Conservation (phyloP, 202 grass and related monocot species). For the Dendrocalamus latiflorus region DNA sequence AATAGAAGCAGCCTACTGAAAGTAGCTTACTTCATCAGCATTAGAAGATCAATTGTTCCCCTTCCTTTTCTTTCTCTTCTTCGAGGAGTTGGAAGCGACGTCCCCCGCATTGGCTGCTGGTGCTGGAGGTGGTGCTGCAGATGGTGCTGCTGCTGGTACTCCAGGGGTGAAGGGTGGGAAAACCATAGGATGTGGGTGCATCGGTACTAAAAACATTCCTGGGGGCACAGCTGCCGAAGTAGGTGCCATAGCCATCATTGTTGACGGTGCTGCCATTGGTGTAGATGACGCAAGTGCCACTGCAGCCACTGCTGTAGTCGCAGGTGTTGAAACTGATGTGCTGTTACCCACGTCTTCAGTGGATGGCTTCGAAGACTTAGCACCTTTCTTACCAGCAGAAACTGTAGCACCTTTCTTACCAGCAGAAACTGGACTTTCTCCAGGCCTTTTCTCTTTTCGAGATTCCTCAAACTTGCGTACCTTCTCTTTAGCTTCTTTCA, state of each 20-base stretch:
- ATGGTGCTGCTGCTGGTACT: conserved; percentile 39
- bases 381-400: conserved; percentile 45
- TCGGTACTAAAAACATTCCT: conserved; percentile 70
- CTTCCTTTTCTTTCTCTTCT: conserved; percentile 69
- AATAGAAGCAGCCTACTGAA: not conserved
- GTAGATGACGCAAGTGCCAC: conserved; percentile 24
- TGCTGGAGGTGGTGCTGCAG: conserved; percentile 14
- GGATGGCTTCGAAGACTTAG: conserved; percentile 21
- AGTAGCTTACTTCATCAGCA: conserved; percentile 28
- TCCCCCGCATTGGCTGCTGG: conserved; percentile 10
- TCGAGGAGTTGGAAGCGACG: conserved; percentile 31
- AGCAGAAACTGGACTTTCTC: conserved; percentile 39
- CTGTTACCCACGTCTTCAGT: conserved; percentile 18
- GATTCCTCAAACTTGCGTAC: conserved; percentile 72
- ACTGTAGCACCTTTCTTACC: conserved; percentile 43
- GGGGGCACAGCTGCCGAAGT: conserved; percentile 26
- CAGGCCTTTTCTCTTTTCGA: conserved; percentile 48
- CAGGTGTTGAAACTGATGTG: conserved; percentile 14
- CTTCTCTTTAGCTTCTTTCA: conserved; percentile 86
- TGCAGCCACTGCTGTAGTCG: not conserved
- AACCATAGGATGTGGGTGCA: conserved; percentile 61
- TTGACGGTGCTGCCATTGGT: conserved; percentile 13
- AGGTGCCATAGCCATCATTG: conserved; percentile 48
- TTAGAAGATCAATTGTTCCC: conserved; percentile 32
- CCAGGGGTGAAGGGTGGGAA: conserved; percentile 48